phyloP scores from a whole-genome alignment of 768 basidiomycete genomes.

The Leccinum barrowsii region DNA sequence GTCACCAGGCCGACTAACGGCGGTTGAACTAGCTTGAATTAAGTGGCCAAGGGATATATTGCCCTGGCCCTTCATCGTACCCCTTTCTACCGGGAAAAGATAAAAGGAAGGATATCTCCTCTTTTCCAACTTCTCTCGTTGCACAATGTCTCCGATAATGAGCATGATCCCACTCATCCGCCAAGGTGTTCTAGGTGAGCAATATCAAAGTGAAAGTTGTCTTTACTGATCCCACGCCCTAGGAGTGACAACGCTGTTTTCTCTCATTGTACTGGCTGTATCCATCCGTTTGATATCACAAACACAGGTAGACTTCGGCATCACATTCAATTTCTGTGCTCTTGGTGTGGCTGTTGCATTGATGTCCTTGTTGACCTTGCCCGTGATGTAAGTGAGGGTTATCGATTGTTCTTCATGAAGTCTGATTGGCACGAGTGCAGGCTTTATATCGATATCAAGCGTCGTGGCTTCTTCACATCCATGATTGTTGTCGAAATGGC shows the following conservation, averaged over 20 bases:
- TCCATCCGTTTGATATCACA: constrained; percentile 26
- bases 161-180: constrained; percentile 13
- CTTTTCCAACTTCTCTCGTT: not conserved
- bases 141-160: constrained; percentile 10
- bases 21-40: not conserved
- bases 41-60: not conserved
- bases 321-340: constrained; percentile 21
- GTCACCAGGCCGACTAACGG: not conserved
- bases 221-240: constrained; percentile 1
- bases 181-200: constrained; percentile 21
- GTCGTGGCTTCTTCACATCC: constrained; percentile 38
- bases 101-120: not conserved
- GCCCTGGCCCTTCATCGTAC: not conserved
- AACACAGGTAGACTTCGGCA: constrained; percentile 4
- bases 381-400: constrained; percentile 22
- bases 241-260: constrained; percentile 22
- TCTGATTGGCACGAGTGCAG: constrained; percentile 18
- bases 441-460: constrained; percentile 33
- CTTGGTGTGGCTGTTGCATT: constrained; percentile 28
- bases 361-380: constrained; percentile 30
- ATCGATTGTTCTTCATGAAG: not conserved
- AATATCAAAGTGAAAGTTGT: not conserved
- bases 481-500: constrained; percentile 36
- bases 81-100: not conserved
- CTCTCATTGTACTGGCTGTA: constrained; percentile 31